Evolutionary conservation across 2,329 filamentous ascomycete species (phyloP).

Genomic region (Thielaviopsis punctulata): DNA sequence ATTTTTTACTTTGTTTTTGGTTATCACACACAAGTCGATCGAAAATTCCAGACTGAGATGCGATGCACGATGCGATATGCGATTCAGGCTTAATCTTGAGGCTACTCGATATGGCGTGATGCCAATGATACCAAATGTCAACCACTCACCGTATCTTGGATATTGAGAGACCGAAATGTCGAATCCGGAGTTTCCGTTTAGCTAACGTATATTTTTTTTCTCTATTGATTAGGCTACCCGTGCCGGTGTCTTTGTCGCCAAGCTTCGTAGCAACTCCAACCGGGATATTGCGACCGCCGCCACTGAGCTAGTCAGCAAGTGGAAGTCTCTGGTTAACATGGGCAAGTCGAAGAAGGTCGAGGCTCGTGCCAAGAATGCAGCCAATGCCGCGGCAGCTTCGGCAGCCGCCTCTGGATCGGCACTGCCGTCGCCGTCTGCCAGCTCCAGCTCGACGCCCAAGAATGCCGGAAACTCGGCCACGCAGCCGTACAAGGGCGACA

Average conservation of each 20-base stretch:
- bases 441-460: slow-evolving; percentile 19
- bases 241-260: slow-evolving; percentile 79
- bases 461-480: slow-evolving; percentile 14
- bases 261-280: slow-evolving; percentile 57
- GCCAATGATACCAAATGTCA: too few species aligned
- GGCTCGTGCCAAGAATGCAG: slow-evolving; percentile 20
- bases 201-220: background rate
- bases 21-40: background rate
- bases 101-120: background rate
- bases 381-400: slow-evolving; percentile 26
- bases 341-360: slow-evolving; percentile 33
- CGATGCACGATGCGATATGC: background rate
- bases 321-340: slow-evolving; percentile 61
- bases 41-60: background rate
- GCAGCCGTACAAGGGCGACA: slow-evolving; percentile 41
- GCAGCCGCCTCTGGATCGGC: slow-evolving; percentile 18
- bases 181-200: background rate
- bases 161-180: background rate
- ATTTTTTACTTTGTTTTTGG: background rate
- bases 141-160: too few species aligned
- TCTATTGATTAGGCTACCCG: slow-evolving; percentile 50
- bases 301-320: slow-evolving; percentile 69
- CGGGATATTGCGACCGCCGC: slow-evolving; percentile 66
- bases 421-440: slow-evolving; percentile 29
- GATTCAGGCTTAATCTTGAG: background rate